Conservation (phyloP, 1,284 basidiomycete species). For the Ganoderma sp. region DNA sequence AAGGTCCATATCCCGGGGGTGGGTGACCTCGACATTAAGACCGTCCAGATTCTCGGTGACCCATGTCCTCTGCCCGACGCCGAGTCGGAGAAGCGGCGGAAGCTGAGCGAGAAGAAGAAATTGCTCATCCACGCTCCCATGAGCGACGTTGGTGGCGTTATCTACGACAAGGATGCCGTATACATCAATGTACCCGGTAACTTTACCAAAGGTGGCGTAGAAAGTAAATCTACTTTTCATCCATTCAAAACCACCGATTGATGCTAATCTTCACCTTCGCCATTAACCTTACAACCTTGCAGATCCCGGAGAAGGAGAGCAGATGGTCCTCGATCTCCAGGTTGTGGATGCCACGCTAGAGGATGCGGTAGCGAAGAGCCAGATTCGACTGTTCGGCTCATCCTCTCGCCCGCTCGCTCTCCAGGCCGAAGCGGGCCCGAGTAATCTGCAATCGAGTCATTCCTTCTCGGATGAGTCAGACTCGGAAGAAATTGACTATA, state of each 20-base stretch:
- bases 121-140: conserved; percentile 95
- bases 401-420: conserved; percentile 56
- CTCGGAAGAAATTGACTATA: conserved; percentile 43
- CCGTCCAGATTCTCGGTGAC: conserved; percentile 82
- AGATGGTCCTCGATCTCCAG: conserved; percentile 97
- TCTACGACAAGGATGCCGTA: conserved; percentile 98
- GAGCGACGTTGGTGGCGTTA: conserved; percentile 97
- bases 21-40: conserved; percentile 83
- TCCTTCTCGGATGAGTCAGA: conserved; percentile 39
- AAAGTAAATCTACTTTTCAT: conserved; percentile 49
- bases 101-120: conserved; percentile 95
- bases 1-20: conserved; percentile 96
- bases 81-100: conserved; percentile 91
- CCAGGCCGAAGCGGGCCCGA: conserved; percentile 48
- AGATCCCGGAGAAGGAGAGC: conserved; percentile 86
- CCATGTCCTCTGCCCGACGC: conserved; percentile 94
- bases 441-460: conserved; percentile 21
- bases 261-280: background rate
- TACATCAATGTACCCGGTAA: conserved; percentile 97
- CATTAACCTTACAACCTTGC: conserved; percentile 2
- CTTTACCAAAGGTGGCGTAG: conserved; percentile 77
- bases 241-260: conserved; percentile 10
- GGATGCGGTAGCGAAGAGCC: conserved; percentile 80
- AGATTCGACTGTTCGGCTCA: conserved; percentile 86
- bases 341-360: conserved; percentile 86